These are phyloP conservation scores for Cystobasidium slooffiae DNA, from an alignment of 1,284 basidiomycete genomes.

Conservation along the genomic window DNA sequence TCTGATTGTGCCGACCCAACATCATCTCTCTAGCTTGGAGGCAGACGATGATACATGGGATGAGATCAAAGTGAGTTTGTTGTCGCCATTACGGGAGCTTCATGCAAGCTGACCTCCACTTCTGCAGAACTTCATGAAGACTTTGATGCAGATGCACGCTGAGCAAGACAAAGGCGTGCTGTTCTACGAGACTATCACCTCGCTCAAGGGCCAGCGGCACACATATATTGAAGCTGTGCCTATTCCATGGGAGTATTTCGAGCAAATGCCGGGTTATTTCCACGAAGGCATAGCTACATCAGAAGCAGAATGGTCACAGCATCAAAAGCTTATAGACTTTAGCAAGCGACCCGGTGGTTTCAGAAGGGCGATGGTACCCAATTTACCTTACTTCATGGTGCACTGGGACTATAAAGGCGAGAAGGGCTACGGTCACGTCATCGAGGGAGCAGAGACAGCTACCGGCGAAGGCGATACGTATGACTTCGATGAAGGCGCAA, in stretches of 20 bases:
- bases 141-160: slow-evolving; percentile 90
- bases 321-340: slow-evolving; percentile 95
- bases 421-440: slow-evolving; percentile 95
- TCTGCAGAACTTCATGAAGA: slow-evolving; percentile 97
- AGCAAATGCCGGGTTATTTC: slow-evolving; percentile 89
- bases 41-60: slow-evolving; percentile 99
- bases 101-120: slow-evolving; percentile 55
- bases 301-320: slow-evolving; percentile 95
- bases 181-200: slow-evolving; percentile 91
- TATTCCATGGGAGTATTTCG: slow-evolving; percentile 79
- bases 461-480: slow-evolving; percentile 62
- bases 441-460: slow-evolving; percentile 72
- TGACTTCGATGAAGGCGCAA: slow-evolving; percentile 80
- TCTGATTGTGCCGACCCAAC: slow-evolving; percentile 92
- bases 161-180: slow-evolving; percentile 85
- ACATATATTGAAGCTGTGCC: slow-evolving; percentile 90
- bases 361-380: slow-evolving; percentile 87
- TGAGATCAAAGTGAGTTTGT: slow-evolving; percentile 71
- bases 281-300: slow-evolving; percentile 89
- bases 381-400: slow-evolving; percentile 97
- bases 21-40: slow-evolving; percentile 87
- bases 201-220: slow-evolving; percentile 83
- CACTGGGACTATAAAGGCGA: slow-evolving; percentile 95
- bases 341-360: slow-evolving; percentile 79
- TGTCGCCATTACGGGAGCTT: background rate